These are phyloP conservation scores for Amanita phalloides DNA, from an alignment of 768 basidiomycete species.

Conservation along the genomic window DNA sequence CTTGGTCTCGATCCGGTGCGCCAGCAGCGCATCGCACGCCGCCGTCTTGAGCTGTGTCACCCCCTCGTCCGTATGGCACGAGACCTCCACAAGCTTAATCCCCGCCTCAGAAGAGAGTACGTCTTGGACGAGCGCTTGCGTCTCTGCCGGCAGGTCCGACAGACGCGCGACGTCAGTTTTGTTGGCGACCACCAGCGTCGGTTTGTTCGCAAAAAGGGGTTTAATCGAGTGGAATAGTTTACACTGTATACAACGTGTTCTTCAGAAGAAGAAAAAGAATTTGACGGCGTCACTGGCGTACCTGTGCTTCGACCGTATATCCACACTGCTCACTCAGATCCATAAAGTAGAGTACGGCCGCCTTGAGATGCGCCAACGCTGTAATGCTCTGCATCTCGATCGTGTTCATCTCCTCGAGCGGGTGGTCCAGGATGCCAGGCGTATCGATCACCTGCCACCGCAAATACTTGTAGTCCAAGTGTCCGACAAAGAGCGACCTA, in stretches of 20 bases:
- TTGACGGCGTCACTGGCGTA: constrained; percentile 20
- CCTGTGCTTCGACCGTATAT: constrained; percentile 93
- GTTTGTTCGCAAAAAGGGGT: constrained; percentile 91
- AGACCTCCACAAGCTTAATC: constrained; percentile 73
- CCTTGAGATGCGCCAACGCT: constrained; percentile 91
- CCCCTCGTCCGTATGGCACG: constrained; percentile 94
- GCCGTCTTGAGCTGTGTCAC: constrained; percentile 95
- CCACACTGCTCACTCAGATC: constrained; percentile 98
- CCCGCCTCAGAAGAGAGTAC: constrained; percentile 64
- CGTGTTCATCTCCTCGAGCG: constrained; percentile 99
- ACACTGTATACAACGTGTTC: constrained; percentile 44
- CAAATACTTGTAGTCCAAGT: constrained; percentile 97
- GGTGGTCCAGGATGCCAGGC: constrained; percentile 95
- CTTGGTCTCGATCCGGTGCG: constrained; percentile 90
- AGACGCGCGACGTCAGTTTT: constrained; percentile 92
- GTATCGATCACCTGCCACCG: constrained; percentile 99
- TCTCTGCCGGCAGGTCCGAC: constrained; percentile 71
- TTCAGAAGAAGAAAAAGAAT: background rate
- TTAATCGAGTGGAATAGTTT: constrained; percentile 99
- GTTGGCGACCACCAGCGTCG: constrained; percentile 91
- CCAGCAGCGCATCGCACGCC: constrained; percentile 91
- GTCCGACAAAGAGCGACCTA: constrained; percentile 96
- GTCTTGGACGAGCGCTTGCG: constrained; percentile 74
- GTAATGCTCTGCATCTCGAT: constrained; percentile 99
- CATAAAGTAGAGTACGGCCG: constrained; percentile 96